Evolutionary conservation across 23 red algal genomes (phyloP).

Genomic region (Porphyridium purpureum): DNA sequence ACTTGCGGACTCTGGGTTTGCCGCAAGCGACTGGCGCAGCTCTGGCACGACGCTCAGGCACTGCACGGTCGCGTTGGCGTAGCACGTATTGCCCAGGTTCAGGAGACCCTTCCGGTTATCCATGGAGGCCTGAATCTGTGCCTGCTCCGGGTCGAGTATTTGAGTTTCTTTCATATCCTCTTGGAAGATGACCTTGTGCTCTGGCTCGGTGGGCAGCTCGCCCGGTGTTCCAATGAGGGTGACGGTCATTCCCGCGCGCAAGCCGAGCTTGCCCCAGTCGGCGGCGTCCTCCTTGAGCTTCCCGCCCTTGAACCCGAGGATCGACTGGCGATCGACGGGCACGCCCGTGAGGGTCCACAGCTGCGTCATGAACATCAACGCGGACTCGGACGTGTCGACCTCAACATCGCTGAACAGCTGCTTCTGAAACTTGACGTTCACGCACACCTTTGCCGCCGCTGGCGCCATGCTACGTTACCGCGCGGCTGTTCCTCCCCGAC

Average conservation of each 20-base stretch:
- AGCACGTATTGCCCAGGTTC: conserved; percentile 94
- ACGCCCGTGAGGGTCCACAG: conserved; percentile 64
- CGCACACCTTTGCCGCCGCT: conserved; percentile 2
- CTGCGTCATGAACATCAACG: conserved; percentile 47
- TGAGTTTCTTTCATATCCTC: conserved; percentile 1
- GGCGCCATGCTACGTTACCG: too few relatives aligned
- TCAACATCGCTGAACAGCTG: conserved; percentile 36
- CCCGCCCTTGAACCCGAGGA: conserved; percentile 66
- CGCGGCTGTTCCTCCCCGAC: too few relatives aligned
- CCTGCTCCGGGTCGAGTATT: too few relatives aligned
- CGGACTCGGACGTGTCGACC: conserved; percentile 25
- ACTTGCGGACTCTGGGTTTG: background rate
- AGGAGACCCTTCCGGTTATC: conserved; percentile 37
- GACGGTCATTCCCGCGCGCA: conserved; percentile 44
- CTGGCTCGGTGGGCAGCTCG: conserved; percentile 4
- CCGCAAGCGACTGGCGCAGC: conserved; percentile 10
- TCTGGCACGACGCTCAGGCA: conserved; percentile 36
- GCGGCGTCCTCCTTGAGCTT: conserved; percentile 31
- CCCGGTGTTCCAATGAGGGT: conserved; percentile 76
- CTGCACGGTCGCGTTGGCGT: conserved; percentile 88
- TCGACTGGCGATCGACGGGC: conserved; percentile 67
- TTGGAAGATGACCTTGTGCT: background rate
- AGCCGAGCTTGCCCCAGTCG: conserved; percentile 24
- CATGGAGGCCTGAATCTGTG: background rate
- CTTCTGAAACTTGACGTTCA: conserved; percentile 72